Conservation (phyloP, 768 basidiomycete genomes). For the Leccinum barrowsii region DNA sequence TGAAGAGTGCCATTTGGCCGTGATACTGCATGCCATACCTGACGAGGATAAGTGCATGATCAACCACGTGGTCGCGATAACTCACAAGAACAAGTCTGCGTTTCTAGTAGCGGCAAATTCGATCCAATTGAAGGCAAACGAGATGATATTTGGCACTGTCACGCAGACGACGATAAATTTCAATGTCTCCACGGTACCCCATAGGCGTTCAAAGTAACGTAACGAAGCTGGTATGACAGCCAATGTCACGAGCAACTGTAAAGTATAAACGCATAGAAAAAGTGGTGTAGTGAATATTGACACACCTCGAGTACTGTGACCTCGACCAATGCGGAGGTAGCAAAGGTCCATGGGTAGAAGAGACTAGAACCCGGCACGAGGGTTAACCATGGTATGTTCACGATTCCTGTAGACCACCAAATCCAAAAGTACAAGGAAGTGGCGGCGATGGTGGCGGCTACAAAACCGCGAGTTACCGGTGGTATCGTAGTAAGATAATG, state of each 20-base stretch:
- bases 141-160: constrained; percentile 82
- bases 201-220: constrained; percentile 90
- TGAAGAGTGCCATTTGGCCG: constrained; percentile 90
- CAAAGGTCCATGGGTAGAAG: constrained; percentile 90
- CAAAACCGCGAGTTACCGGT: constrained; percentile 73
- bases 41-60: constrained; percentile 13
- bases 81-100: constrained; percentile 76
- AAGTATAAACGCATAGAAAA: constrained; percentile 7
- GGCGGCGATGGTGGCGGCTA: constrained; percentile 53
- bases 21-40: constrained; percentile 90
- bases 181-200: constrained; percentile 82
- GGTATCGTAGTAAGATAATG: constrained; percentile 70
- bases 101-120: constrained; percentile 69
- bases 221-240: constrained; percentile 78
- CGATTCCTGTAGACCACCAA: constrained; percentile 47
- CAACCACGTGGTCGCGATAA: constrained; percentile 13
- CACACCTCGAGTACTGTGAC: constrained; percentile 78
- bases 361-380: constrained; percentile 78
- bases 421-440: constrained; percentile 66
- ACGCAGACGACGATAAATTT: constrained; percentile 84
- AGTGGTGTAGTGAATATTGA: constrained; percentile 4
- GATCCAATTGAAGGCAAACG: constrained; percentile 85
- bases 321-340: constrained; percentile 89
- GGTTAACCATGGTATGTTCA: constrained; percentile 63
- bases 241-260: constrained; percentile 72